Evolutionary conservation across 352 stramenopile genomes (phyloP).

Genomic region (Globisporangium takayamanum): DNA sequence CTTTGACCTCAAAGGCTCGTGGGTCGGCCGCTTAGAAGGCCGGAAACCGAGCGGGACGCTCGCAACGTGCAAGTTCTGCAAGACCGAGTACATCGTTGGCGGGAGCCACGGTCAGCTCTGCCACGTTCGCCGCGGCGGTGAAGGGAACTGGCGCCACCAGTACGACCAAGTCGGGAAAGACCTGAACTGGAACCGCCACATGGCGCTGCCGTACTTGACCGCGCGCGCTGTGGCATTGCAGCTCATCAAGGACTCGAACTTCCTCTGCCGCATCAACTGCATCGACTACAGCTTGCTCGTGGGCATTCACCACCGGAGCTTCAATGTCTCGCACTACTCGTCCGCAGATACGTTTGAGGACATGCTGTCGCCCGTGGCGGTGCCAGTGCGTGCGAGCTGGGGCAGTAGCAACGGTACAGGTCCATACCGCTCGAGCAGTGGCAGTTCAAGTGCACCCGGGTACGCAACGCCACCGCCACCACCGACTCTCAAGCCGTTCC

Average conservation of each 20-base stretch:
- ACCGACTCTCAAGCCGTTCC: slow-evolving; percentile 37
- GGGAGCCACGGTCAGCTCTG: slow-evolving; percentile 67
- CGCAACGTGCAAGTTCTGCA: slow-evolving; percentile 72
- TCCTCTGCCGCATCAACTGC: slow-evolving; percentile 89
- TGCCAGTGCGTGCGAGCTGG: slow-evolving; percentile 10
- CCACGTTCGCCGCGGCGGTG: slow-evolving; percentile 44
- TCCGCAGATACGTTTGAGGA: slow-evolving; percentile 39
- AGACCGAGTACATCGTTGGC: slow-evolving; percentile 52
- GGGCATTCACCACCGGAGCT: slow-evolving; percentile 89
- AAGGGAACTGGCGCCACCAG: slow-evolving; percentile 64
- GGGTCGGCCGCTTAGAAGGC: slow-evolving; percentile 72
- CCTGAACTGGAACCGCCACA: slow-evolving; percentile 81
- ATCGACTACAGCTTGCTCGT: slow-evolving; percentile 95
- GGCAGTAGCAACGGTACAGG: slow-evolving; percentile 4
- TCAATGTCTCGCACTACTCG: slow-evolving; percentile 70
- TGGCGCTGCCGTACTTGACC: slow-evolving; percentile 50
- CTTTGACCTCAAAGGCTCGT: slow-evolving; percentile 82
- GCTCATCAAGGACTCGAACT: slow-evolving; percentile 83
- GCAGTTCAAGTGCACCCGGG: neutral
- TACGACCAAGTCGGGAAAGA: slow-evolving; percentile 82
- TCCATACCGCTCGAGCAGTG: slow-evolving; percentile 15
- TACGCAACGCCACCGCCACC: slow-evolving; percentile 7
- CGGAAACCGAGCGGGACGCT: slow-evolving; percentile 64
- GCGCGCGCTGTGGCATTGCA: slow-evolving; percentile 61
- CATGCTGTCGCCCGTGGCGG: slow-evolving; percentile 14